Evolutionary conservation across 805 yeast genomes (phyloP).

Genomic region (Cyberlindnera misumaiensis): DNA sequence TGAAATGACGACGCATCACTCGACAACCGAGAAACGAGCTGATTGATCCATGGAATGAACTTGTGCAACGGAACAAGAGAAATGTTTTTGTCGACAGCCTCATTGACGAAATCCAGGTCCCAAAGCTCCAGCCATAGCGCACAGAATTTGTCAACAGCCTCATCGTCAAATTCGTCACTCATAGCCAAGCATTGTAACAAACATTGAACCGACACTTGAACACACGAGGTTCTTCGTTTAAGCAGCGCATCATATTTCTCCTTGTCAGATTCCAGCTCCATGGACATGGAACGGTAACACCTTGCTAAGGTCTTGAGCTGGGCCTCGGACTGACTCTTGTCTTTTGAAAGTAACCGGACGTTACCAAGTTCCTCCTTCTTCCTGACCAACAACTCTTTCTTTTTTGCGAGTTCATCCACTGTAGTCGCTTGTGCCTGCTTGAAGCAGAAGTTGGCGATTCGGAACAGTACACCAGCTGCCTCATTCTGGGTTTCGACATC

Average conservation of each 20-base stretch:
- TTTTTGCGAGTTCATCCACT: slow-evolving; percentile 34
- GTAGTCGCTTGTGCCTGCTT: slow-evolving; percentile 36
- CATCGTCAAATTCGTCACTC: slow-evolving; percentile 39
- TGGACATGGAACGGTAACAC: slow-evolving; percentile 41
- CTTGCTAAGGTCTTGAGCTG: slow-evolving; percentile 48
- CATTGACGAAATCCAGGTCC: slow-evolving; percentile 36
- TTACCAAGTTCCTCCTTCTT: slow-evolving; percentile 44
- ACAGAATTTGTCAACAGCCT: slow-evolving; percentile 68
- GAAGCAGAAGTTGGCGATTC: slow-evolving; percentile 71
- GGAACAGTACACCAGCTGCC: slow-evolving; percentile 43
- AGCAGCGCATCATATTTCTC: slow-evolving; percentile 36
- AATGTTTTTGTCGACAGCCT: slow-evolving; percentile 32
- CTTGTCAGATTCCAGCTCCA: slow-evolving; percentile 43
- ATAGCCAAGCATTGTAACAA: slow-evolving; percentile 49
- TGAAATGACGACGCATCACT: slow-evolving; percentile 50
- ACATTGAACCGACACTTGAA: slow-evolving; percentile 48
- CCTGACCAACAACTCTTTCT: slow-evolving; percentile 32
- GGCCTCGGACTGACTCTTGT: slow-evolving; percentile 31
- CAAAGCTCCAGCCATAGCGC: slow-evolving; percentile 76
- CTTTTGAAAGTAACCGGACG: slow-evolving; percentile 37
- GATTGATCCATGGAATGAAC: slow-evolving; percentile 77
- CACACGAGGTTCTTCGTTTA: slow-evolving; percentile 35
- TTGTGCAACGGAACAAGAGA: slow-evolving; percentile 46
- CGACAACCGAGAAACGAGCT: slow-evolving; percentile 64
- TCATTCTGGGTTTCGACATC: slow-evolving; percentile 19